Evolutionary conservation across 2,329 filamentous ascomycete genomes (phyloP).

Genomic region (Aspergillus novoparasiticus): DNA sequence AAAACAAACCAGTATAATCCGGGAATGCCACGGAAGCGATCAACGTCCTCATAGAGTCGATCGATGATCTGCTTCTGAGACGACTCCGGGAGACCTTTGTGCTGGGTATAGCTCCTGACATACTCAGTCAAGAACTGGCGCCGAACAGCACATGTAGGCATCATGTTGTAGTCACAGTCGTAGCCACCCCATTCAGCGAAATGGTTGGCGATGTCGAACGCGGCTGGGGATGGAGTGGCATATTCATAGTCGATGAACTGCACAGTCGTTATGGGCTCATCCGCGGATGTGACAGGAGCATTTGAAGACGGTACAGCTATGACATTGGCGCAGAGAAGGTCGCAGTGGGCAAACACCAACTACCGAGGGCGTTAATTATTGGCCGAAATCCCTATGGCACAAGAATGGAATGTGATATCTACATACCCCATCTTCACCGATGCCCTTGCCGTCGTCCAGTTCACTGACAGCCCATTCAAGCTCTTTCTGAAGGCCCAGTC

Average conservation of each 20-base stretch:
- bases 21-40: slow-evolving; percentile 83
- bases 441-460: slow-evolving; percentile 74
- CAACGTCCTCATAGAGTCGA: slow-evolving; percentile 76
- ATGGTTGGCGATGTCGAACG: slow-evolving; percentile 97
- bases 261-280: slow-evolving; percentile 56
- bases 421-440: slow-evolving; percentile 72
- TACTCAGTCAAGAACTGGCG: slow-evolving; percentile 83
- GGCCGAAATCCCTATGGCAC: neutral
- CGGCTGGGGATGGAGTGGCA: slow-evolving; percentile 87
- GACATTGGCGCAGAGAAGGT: slow-evolving; percentile 93
- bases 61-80: slow-evolving; percentile 65
- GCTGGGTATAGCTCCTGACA: slow-evolving; percentile 69
- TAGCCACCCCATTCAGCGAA: slow-evolving; percentile 98
- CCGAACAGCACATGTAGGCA: slow-evolving; percentile 77
- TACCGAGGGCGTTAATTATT: slow-evolving; percentile 37
- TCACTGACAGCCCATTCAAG: slow-evolving; percentile 69
- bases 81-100: slow-evolving; percentile 39
- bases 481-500: slow-evolving; percentile 72
- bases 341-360: slow-evolving; percentile 93
- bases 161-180: slow-evolving; percentile 83
- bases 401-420: slow-evolving; percentile 12
- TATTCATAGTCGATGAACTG: slow-evolving; percentile 99
- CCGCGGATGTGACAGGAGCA: slow-evolving; percentile 27
- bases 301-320: slow-evolving; percentile 67
- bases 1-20: slow-evolving; percentile 69